Evolutionary conservation across 1,284 basidiomycete genomes (phyloP), one percentile per base, ranked within the genome.

Genomic region (Ustilago trichophora): DNA sequence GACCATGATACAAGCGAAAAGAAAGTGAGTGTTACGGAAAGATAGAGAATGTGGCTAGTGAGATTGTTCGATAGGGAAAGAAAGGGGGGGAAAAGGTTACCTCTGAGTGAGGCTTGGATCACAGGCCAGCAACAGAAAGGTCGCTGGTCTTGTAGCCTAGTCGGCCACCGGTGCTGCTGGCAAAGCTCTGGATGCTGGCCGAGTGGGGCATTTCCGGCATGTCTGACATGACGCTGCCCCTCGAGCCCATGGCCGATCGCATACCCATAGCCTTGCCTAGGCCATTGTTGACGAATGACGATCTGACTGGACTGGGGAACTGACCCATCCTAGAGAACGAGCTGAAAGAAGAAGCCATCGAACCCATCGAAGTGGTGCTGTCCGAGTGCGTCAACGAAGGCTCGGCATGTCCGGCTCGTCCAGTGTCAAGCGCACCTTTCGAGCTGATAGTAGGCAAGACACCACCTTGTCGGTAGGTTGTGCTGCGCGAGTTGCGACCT

Each of bases 381-480:
- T 58, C 58, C 46, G 60, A 65, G 15, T 59, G 51, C 13, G 45
- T 34, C 32, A 70, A 22, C 16, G 46, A 50, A 12, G 65, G 53
- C 21, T 59, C 52, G 18, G 44, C 56, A 24, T 66, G 67, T 4
- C 37, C 37, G 3, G 53, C 62, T 11, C 54, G 8, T 15, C 68
- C 57, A 22, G 53, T 58, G 5, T 54, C 44, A 32, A 70, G 50
- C 11, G 67, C 67, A 6, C 68, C 62, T n/a, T 60, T 66, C 3
- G 68, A 66, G 57, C 57, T 65, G 40, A 71, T 24, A 0, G 62
- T 66, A 3, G 68, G 68, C 45, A 71, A 25, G 10, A 71, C 62
- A 12, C 68, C 68, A 10, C 68, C 68, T n/a, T 60, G 49, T 12
- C 60, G 60, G 34, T 64, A 64, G 3, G 67, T 53, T 7, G 32